Evolutionary conservation across 2,329 filamentous ascomycete species (phyloP).

Genomic region (Cordyceps militaris): DNA sequence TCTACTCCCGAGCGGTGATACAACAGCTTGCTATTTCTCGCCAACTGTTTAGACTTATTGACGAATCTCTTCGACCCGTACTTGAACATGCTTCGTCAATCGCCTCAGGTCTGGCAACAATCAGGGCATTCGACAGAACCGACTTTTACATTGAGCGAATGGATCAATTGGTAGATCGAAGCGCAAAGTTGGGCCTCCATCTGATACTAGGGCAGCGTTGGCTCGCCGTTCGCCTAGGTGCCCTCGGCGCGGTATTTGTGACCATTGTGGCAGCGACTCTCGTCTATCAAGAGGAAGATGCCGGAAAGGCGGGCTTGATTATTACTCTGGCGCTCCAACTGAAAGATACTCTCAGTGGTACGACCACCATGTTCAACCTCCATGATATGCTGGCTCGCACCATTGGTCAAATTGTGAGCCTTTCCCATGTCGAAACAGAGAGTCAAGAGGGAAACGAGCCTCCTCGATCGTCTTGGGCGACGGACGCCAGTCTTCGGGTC

Average conservation of each 20-base stretch:
- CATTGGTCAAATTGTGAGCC: constrained; percentile 1
- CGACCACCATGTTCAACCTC: background rate
- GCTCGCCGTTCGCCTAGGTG: constrained; percentile 5
- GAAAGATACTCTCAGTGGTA: background rate
- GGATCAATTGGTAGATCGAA: background rate
- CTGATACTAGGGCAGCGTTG: constrained; percentile 4
- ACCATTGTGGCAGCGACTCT: constrained; percentile 1
- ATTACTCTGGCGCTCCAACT: constrained; percentile 12
- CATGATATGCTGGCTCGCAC: background rate
- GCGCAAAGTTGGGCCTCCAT: constrained; percentile 9
- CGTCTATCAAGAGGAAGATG: background rate
- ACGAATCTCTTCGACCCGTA: background rate
- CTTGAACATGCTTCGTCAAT: constrained; percentile 2
- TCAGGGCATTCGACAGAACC: constrained; percentile 12
- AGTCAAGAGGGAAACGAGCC: background rate
- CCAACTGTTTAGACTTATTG: background rate
- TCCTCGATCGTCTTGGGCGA: background rate
- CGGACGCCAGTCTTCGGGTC: background rate
- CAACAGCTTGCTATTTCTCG: background rate
- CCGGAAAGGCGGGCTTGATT: constrained; percentile 3
- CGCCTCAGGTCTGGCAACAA: constrained; percentile 7
- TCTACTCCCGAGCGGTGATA: background rate
- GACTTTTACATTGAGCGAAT: constrained; percentile 4
- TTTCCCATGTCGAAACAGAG: constrained; percentile 6
- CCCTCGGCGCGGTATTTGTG: constrained; percentile 9